A percentile compares a stretch with the other conserved stretches of the same genome.
phyloP scores from a whole-genome alignment of 164 flowering plant genomes.

The Houttuynia cordata region DNA sequence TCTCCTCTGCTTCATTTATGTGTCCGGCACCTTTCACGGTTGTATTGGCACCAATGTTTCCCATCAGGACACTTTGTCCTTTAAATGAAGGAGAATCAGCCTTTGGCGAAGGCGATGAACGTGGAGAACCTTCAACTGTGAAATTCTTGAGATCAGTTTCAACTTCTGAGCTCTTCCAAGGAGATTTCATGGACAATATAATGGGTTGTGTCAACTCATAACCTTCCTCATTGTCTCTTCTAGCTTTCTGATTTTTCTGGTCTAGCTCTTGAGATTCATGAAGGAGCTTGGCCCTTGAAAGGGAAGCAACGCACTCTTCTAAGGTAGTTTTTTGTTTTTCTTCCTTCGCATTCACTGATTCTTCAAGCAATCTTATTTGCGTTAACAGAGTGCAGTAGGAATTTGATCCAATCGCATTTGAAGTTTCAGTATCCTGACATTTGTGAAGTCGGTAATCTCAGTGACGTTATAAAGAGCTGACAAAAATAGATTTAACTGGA shows the following conservation, averaged over 20 bases:
- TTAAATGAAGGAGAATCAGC: constrained; percentile 20
- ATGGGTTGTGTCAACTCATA: too few relatives aligned
- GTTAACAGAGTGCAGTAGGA: constrained; percentile 77
- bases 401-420: constrained; percentile 70
- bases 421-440: constrained; percentile 66
- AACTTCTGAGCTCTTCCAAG: constrained; percentile 66
- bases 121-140: constrained; percentile 25
- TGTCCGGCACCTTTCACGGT: constrained; percentile 8
- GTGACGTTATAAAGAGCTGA: background rate
- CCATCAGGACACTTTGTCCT: constrained; percentile 69
- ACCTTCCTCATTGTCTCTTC: too few relatives aligned
- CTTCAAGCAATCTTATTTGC: constrained; percentile 75
- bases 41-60: constrained; percentile 80
- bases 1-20: constrained; percentile 25
- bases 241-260: constrained; percentile 16
- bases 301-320: constrained; percentile 63
- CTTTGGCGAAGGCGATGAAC: constrained; percentile 1
- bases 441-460: background rate
- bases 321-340: constrained; percentile 18
- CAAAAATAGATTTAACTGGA: background rate
- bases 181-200: too few relatives aligned
- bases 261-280: constrained; percentile 44
- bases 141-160: constrained; percentile 43
- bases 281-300: constrained; percentile 65
- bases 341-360: constrained; percentile 22